Base-by-base conservation (phyloP, 331 rosid genomes). In the Phaseolus coccineus region DNA sequence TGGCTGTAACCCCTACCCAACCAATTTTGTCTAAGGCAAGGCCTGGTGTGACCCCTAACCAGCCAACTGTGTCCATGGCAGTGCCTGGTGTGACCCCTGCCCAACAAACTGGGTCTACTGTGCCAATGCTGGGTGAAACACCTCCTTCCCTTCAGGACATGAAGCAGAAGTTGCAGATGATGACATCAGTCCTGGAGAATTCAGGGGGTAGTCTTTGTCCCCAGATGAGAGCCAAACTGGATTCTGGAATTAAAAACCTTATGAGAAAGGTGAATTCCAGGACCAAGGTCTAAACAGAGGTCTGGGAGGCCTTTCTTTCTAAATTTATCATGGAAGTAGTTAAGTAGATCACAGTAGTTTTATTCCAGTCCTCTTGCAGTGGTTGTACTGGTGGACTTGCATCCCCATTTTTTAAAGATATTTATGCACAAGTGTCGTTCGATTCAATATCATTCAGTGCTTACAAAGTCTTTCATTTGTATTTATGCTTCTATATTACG, bases 91-190 rank as follows among this genome's bases (percentile, higher is more conserved):
- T 57, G 37, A 42, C 69, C 42, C 76, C 63, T 63, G 31, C 42
- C 4, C 70, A 40, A 33, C 69, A 52, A 31, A 40, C 59, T 22
- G 42, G 22, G 62, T 46, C 69, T 16, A 14, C 44, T 51, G 11
- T 7, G 11, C 24, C 55, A 39, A 1, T 59, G 58, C 24, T 79
- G 46, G 67, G 78, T 61, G 91, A 77, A 71, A 72, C 83, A 42
- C 77, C 28, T 73, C 89, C 90, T 63, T 59, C 94, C 19, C 87
- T 91, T 58, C 88, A 91, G 51, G 37, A 70, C 73, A 85, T 96
- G 19, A 90, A 77, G 87, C 87, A 91, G 80, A 89, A 88, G 74
- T 91, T 96, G 83, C 93, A 93, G 86, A 87, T 79, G 92, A 93
- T 96, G 98, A 80, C 91, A 39, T 84, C 91, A 35, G 72, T 87